Evolutionary conservation across 805 yeast species (phyloP), one percentile per base, ranked within the genome.

Genomic region (Nadsonia fulvescens): DNA sequence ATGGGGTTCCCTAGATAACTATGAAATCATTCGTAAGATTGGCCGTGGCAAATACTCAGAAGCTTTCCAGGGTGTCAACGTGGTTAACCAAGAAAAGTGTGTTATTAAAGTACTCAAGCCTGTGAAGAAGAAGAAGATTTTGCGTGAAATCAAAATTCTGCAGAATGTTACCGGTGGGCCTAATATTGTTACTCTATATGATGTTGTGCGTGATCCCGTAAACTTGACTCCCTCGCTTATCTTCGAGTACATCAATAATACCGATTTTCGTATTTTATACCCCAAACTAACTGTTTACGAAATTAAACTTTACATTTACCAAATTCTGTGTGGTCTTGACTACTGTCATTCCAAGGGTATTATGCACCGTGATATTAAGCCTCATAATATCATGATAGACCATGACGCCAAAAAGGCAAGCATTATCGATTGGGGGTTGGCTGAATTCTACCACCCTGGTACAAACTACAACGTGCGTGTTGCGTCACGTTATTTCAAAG

Each of bases 41-140:
- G 95, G 95, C 7, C 63, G 94, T 31, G 95, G 95, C 25, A 81
- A 81, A 52, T 83, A 83, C 47, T 76, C 91, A 9, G 95, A 83
- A 53, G 95, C 83, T 24, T 83, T 83, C 43, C 68, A 79, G 37
- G 95, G 94, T 5, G 61, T 76, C 20, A 70, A 76, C 38, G 32
- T 51, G 31, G 46, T 60, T 21, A 63, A 63, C 31, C 68, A 71
- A 29, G 59, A 62, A 28, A 60, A 70, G 28, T 70, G 83, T 39
- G 93, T 83, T 27, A 77, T 83, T 43, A 83, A 83, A 52, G 94
- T 81, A 13, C 61, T 83, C 43, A 83, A 83, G 48, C 95, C 95
- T 2, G 93, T 83, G 16, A 82, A 82, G 53, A 59, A 82, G 48
- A 82, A 82, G 63, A 83, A 83, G 55, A 83, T 83, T 39, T 77